Conservation (phyloP, 202 grass and related monocot species). For the Eragrostis tef region DNA sequence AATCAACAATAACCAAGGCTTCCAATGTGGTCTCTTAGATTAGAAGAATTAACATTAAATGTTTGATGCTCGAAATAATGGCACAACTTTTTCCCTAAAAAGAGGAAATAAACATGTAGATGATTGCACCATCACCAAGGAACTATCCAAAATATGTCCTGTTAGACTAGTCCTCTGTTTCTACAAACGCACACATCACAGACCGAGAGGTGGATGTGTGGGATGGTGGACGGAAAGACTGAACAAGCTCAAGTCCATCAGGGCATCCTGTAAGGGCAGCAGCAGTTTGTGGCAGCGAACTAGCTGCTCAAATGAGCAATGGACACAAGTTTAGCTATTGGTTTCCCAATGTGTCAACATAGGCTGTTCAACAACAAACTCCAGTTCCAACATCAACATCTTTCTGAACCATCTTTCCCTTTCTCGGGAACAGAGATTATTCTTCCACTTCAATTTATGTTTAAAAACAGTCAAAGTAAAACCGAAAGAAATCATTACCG, state of each 20-base stretch:
- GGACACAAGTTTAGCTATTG: conserved; percentile 9
- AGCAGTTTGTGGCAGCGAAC: not conserved
- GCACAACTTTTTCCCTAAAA: not conserved
- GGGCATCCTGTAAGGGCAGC: not conserved
- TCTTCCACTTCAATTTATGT: conserved; percentile 9
- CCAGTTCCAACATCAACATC: not conserved
- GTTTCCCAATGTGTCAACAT: not conserved
- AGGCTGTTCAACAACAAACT: not conserved
- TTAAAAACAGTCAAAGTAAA: conserved; percentile 36
- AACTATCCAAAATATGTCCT: not conserved
- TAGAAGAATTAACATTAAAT: not conserved
- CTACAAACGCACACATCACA: not conserved
- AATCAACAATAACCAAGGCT: conserved; percentile 2
- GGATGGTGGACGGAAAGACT: not conserved
- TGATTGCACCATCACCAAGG: not conserved
- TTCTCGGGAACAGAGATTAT: conserved; percentile 11
- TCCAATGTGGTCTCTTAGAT: not conserved
- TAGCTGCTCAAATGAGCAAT: not conserved
- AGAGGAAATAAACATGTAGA: not conserved
- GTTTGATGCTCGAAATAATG: not conserved
- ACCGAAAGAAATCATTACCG: conserved; percentile 57
- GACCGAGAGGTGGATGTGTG: not conserved
- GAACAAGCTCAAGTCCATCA: not conserved
- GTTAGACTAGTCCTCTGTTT: not conserved
- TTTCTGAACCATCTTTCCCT: conserved; percentile 7